These are phyloP conservation scores for Oryza meridionalis DNA, from an alignment of 176 grass and related monocot genomes.

Conservation along the genomic window DNA sequence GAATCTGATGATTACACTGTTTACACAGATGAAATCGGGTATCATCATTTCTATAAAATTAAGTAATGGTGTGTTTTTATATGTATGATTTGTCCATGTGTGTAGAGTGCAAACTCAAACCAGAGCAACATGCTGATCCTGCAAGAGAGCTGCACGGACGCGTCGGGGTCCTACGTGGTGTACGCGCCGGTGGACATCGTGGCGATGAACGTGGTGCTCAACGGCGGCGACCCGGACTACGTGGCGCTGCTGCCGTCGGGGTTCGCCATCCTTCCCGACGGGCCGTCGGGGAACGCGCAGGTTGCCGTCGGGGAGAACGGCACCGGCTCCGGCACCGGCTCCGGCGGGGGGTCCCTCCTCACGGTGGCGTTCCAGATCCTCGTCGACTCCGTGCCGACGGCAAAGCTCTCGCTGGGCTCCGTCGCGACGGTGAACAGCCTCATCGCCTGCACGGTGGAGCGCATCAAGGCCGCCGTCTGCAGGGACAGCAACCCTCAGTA, in stretches of 20 bases:
- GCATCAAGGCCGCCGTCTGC: conserved; percentile 84
- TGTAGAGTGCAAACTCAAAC: conserved; percentile 83
- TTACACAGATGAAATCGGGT: neutral
- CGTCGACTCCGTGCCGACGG: conserved; percentile 86
- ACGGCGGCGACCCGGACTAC: conserved; percentile 90
- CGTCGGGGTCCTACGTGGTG: conserved; percentile 80
- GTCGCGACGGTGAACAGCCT: conserved; percentile 92
- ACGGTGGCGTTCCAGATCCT: conserved; percentile 96
- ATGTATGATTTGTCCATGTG: neutral
- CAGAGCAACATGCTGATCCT: conserved; percentile 99
- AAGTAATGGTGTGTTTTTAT: neutral
- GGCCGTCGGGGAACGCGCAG: conserved; percentile 19
- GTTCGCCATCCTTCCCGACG: conserved; percentile 88
- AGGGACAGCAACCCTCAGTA: conserved; percentile 62
- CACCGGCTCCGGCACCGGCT: neutral
- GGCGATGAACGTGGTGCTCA: conserved; percentile 94
- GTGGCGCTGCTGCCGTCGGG: conserved; percentile 88
- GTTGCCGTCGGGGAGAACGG: neutral
- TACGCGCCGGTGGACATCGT: conserved; percentile 89
- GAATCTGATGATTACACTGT: neutral
- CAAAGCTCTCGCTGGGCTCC: conserved; percentile 87
- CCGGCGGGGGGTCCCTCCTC: conserved; percentile 62
- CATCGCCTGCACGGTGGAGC: conserved; percentile 88
- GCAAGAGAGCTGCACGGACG: conserved; percentile 94
- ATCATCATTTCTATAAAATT: neutral